Percentiles rank a stretch among this genome's conserved stretches.
Evolutionary conservation across 345 rosid species (phyloP).

Genomic region (Pistacia atlantica): DNA sequence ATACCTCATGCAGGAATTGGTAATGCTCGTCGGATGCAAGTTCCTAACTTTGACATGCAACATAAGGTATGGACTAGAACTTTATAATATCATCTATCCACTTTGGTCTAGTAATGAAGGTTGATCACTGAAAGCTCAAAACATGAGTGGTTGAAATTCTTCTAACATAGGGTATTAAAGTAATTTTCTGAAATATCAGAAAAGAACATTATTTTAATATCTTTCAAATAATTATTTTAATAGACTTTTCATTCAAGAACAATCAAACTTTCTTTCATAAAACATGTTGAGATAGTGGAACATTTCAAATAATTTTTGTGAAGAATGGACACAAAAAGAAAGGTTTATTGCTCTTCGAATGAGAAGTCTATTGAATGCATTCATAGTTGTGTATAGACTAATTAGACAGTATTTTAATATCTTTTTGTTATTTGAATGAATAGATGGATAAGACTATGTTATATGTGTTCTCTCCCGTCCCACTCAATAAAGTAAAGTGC

Average conservation of each 20-base stretch:
- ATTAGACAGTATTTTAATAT: neutral
- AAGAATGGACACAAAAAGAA: neutral
- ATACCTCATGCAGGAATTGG: slow-evolving; percentile 96
- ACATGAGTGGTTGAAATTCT: neutral
- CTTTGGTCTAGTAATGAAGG: slow-evolving; percentile 13
- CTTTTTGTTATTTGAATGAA: neutral
- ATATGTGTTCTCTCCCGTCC: neutral
- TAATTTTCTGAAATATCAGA: neutral
- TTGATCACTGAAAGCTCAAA: neutral
- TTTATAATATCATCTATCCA: neutral
- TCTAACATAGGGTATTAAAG: neutral
- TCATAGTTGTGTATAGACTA: neutral
- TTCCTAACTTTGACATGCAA: slow-evolving; percentile 79
- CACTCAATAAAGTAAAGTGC: neutral
- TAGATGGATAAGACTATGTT: neutral
- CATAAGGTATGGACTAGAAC: slow-evolving; percentile 59
- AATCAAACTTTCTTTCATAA: too few species aligned
- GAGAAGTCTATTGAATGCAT: too few species aligned
- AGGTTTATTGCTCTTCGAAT: too few species aligned
- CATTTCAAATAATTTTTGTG: too few species aligned
- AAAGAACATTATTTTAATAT: neutral
- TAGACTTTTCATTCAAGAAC: too few species aligned
- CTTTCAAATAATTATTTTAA: neutral
- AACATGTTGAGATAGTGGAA: too few species aligned
- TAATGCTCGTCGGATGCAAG: slow-evolving; percentile 95